Evolutionary conservation across 2,329 filamentous ascomycete genomes (phyloP).

Genomic region (Aspergillus flavus): DNA sequence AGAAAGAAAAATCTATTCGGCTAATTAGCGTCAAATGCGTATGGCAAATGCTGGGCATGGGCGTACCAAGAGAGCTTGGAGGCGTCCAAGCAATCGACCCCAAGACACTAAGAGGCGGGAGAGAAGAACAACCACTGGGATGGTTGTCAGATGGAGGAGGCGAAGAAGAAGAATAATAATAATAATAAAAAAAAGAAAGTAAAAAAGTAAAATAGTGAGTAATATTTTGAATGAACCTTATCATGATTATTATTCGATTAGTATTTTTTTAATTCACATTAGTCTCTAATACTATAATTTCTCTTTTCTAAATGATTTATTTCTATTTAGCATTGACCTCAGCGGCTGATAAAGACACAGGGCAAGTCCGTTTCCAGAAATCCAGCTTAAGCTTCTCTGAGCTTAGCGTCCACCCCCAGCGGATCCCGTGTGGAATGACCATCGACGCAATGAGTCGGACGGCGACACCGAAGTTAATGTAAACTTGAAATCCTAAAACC

Average conservation of each 20-base stretch:
- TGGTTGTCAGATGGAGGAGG: not conserved
- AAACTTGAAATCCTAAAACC: not conserved
- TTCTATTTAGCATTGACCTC: not conserved
- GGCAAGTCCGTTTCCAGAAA: not conserved
- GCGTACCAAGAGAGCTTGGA: not conserved
- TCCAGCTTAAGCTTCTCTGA: not conserved
- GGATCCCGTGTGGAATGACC: not conserved
- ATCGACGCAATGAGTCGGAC: not conserved
- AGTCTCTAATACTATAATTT: not conserved
- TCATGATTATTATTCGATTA: not conserved
- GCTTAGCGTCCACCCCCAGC: not conserved
- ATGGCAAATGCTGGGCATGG: not conserved
- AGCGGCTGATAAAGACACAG: not conserved
- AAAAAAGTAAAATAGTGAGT: not conserved
- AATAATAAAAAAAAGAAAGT: not conserved
- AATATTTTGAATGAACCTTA: not conserved
- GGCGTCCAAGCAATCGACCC: not conserved
- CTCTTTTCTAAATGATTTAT: not conserved
- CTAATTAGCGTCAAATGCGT: not conserved
- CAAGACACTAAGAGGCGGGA: constrained; percentile 7
- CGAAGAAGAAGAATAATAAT: not conserved
- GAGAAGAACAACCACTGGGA: constrained; percentile 1
- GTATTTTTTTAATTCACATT: not conserved
- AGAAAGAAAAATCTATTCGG: constrained; percentile 6
- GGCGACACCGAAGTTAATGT: not conserved